Evolutionary conservation across 2,329 filamentous ascomycete species (phyloP).

Genomic region (Ophiostoma sp.): DNA sequence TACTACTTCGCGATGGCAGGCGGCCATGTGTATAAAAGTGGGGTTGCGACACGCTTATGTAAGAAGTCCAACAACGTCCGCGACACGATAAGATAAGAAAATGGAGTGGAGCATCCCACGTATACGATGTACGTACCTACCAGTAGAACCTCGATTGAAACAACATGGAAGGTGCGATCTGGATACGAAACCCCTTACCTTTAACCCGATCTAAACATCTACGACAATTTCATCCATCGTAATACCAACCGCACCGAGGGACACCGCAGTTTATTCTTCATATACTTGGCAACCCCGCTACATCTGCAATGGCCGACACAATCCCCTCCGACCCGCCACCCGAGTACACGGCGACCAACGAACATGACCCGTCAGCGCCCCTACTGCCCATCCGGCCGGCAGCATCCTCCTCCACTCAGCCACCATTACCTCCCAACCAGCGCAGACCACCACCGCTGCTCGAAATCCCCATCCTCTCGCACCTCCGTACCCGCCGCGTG

Average conservation of each 20-base stretch:
- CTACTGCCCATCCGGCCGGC: constrained; percentile 8
- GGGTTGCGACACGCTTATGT: not conserved
- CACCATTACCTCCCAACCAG: constrained; percentile 31
- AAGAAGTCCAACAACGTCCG: not conserved
- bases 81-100: not conserved
- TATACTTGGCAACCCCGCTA: too few species aligned
- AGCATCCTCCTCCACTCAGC: constrained; percentile 26
- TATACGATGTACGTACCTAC: not conserved
- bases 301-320: not conserved
- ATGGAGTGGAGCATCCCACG: not conserved
- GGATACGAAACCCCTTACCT: not conserved
- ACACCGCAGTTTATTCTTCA: too few species aligned
- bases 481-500: constrained; percentile 71
- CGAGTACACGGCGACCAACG: constrained; percentile 41
- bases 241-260: not conserved
- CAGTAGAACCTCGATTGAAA: constrained; percentile 1
- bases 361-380: constrained; percentile 34
- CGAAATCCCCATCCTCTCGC: constrained; percentile 70
- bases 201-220: not conserved
- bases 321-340: constrained; percentile 40
- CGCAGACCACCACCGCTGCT: constrained; percentile 59
- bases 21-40: not conserved
- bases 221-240: not conserved
- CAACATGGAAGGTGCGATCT: not conserved
- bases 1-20: not conserved